Base-by-base conservation (phyloP, 2,329 filamentous ascomycete species). In the Xylaria multiplex region DNA sequence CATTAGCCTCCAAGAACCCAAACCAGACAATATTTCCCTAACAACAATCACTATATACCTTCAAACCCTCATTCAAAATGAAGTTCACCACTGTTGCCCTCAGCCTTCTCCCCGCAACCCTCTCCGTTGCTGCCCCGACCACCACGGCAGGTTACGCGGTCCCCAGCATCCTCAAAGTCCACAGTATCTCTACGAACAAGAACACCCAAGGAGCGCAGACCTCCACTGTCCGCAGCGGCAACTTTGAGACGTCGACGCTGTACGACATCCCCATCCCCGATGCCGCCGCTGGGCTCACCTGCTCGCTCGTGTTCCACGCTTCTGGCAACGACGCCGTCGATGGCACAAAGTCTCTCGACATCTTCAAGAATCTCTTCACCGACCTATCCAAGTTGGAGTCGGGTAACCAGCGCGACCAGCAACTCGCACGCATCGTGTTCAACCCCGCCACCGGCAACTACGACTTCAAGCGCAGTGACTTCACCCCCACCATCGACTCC, bases 181-280 rank as follows among this genome's bases (percentile, higher is more conserved):
- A 76, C 62, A 55, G 68, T 66, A 62, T 74, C n/a, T 35, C 9
- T 13, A 70, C 14, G 45, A 73, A 73, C 71, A 6, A 30, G 8
- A 74, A 74, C 69, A 45, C 9, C 0, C 27, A 27, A 6, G 48
- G 24, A 19, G 0, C 0, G 6, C 19, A 59, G 11, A 74, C 68
- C 2, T 32, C 54, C 30, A 74, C 72, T 0, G 11, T 70, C n/a
- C 73, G 72, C 64, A 63, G 42, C 43, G 69, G 64, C 13, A 42
- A 2, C 54, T 19, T 22, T 40, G 73, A 74, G 63, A 74, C 70
- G 3, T 72, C 71, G 37, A 75, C 73, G 0, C 70, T 75, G 2
- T 74, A 74, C 62, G 64, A 73, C 19, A 74, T 76, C 66, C 70
- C 73, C 8, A 70, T 75, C 65, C 73, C 73, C 3, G 66, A 59